Base-by-base conservation (phyloP, 495 filamentous ascomycete genomes). In the Articulospora tetracladia region DNA sequence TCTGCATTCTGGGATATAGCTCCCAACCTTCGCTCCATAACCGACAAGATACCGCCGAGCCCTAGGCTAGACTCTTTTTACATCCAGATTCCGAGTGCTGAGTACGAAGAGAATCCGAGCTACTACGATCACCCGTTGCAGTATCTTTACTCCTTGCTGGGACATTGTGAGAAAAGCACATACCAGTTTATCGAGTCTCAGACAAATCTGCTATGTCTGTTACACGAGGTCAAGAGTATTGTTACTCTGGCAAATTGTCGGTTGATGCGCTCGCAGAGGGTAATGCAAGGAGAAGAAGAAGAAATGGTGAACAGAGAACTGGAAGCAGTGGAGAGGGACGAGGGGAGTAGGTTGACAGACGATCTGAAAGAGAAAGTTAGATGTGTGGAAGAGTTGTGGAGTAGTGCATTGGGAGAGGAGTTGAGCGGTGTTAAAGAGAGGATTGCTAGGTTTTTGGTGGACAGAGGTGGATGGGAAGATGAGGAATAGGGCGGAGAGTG, bases 1-100 rank as follows among this genome's bases (percentile, higher is more conserved):
- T 89, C 85, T 17, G 92, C 92, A 2, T 98, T 97, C 74, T 98
- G 94, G 94, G 95, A 98, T 67, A 96, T 98, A 63, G 94, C 92
- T 0, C 95, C 95, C 1, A 80, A 84, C 1, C 80, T 98, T 0
- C 77, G 86, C 11, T 79, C 84, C 0, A 72, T 97, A 22, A 81
- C 93, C 4, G 87, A 94, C 64, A 88, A 88, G 66, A 83, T 97
- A 17, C 93, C 92, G 0, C 30, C 36, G 23, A 19, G 15, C 7
- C 44, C 34, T 20, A 25, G 41, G 20, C 28, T 64, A 0, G 34
- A 15, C 2, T 46, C 51, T 12, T 80, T 91, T 56, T 63, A 70
- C 11, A 81, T 85, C 54, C 87, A 89, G 70, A 82, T 98, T 52
- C 94, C 94, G 0, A 64, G 77, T 0, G 72, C 82, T 26, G 94